These are phyloP conservation scores for Flaveria trinervia DNA, from an alignment of 129 eudicot genomes.

Conservation along the genomic window DNA sequence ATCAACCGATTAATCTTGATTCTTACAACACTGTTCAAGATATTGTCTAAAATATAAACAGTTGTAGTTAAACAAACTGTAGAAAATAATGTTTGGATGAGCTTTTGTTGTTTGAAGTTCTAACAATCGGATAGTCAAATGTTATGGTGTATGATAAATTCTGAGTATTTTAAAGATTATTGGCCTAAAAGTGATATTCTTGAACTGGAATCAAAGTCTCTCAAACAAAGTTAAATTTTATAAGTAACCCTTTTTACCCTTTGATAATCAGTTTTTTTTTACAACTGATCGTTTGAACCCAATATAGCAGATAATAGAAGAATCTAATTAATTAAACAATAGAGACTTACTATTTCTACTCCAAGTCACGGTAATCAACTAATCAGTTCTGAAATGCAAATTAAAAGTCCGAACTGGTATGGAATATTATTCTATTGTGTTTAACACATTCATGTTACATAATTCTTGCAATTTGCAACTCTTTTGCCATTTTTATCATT, in stretches of 20 bases:
- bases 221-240: background rate
- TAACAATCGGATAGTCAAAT: background rate
- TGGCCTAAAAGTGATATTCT: background rate
- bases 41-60: background rate
- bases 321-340: background rate
- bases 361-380: background rate
- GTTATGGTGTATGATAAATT: background rate
- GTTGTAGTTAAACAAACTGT: background rate
- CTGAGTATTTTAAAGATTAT: background rate
- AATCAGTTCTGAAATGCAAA: background rate
- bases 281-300: background rate
- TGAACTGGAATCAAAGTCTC: background rate
- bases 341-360: background rate
- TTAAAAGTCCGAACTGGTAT: conserved; percentile 52
- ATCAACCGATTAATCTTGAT: too few species aligned
- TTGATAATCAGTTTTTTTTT: background rate
- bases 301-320: background rate
- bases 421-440: conserved; percentile 2
- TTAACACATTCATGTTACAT: conserved; percentile 9
- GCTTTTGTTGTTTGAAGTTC: too few species aligned
- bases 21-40: background rate
- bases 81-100: too few species aligned
- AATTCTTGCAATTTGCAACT: conserved; percentile 6
- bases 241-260: background rate
- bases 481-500: background rate